phyloP scores from a whole-genome alignment of 192 early-diverging fungal genomes.

The Coemansia aciculifera region DNA sequence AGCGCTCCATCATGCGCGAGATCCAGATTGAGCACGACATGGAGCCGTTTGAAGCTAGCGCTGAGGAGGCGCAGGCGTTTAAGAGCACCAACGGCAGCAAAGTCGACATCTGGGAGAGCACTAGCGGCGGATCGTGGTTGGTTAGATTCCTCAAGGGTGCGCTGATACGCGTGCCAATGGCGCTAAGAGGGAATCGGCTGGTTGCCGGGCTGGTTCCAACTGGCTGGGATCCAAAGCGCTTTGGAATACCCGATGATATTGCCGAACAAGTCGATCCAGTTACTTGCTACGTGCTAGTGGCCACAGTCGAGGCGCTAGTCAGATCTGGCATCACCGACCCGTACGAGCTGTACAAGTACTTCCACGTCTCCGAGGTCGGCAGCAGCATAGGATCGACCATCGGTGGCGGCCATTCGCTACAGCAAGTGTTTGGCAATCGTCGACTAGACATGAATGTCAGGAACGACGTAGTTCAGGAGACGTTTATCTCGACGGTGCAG shows the following conservation, averaged over 20 bases:
- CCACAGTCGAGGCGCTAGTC: conserved; percentile 89
- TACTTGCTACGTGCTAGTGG: conserved; percentile 83
- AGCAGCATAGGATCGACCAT: conserved; percentile 87
- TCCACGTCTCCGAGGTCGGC: conserved; percentile 93
- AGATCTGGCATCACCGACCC: conserved; percentile 92
- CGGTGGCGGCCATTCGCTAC: conserved; percentile 75
- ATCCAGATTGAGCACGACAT: conserved; percentile 83
- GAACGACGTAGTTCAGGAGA: conserved; percentile 86
- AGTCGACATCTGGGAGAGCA: conserved; percentile 59
- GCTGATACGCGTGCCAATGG: conserved; percentile 84
- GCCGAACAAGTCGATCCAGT: conserved; percentile 85
- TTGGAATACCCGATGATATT: conserved; percentile 90
- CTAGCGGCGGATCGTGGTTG: conserved; percentile 67
- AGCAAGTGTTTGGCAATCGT: conserved; percentile 74
- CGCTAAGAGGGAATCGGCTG: conserved; percentile 74
- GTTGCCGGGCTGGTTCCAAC: conserved; percentile 92
- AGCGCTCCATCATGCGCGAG: conserved; percentile 84
- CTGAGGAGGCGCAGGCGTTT: conserved; percentile 87
- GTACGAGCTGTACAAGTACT: conserved; percentile 95
- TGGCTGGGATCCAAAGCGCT: conserved; percentile 87
- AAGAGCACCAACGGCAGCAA: conserved; percentile 78
- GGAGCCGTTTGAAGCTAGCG: conserved; percentile 79
- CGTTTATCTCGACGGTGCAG: conserved; percentile 93
- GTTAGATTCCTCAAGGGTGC: conserved; percentile 87
- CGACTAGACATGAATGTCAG: conserved; percentile 73